Conservation (phyloP, 306 rosid genomes). For the Prunus fruticosa region DNA sequence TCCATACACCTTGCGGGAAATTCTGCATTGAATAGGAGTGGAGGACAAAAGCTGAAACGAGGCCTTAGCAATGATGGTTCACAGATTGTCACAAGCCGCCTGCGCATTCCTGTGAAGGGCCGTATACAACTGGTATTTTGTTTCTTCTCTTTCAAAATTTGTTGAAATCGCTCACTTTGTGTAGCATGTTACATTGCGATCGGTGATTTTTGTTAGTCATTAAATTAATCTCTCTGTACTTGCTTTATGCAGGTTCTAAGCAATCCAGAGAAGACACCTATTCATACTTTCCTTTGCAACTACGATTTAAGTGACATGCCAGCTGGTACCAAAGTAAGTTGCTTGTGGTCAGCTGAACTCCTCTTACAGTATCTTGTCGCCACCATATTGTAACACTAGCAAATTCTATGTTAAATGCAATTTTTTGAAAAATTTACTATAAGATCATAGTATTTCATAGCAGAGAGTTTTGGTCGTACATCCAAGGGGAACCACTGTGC, state of each 20-base stretch:
- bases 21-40: constrained; percentile 49
- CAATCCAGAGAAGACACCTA: constrained; percentile 98
- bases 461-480: not conserved
- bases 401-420: not conserved
- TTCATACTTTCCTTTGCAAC: constrained; percentile 97
- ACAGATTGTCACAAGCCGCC: constrained; percentile 63
- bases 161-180: not conserved
- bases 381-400: not conserved
- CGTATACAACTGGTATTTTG: constrained; percentile 80
- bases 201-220: not conserved
- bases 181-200: not conserved
- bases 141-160: constrained; percentile 4
- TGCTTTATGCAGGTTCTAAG: constrained; percentile 75
- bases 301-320: constrained; percentile 98
- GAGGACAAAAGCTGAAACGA: constrained; percentile 55
- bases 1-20: constrained; percentile 68
- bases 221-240: constrained; percentile 9
- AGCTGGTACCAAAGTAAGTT: constrained; percentile 88
- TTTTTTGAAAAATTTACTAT: not conserved
- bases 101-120: constrained; percentile 93
- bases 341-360: not conserved
- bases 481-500: not conserved
- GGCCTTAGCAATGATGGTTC: constrained; percentile 62
- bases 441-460: not conserved
- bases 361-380: not conserved